These are phyloP conservation scores for Cercophora scortea DNA, from an alignment of 495 filamentous ascomycete genomes.

Conservation along the genomic window DNA sequence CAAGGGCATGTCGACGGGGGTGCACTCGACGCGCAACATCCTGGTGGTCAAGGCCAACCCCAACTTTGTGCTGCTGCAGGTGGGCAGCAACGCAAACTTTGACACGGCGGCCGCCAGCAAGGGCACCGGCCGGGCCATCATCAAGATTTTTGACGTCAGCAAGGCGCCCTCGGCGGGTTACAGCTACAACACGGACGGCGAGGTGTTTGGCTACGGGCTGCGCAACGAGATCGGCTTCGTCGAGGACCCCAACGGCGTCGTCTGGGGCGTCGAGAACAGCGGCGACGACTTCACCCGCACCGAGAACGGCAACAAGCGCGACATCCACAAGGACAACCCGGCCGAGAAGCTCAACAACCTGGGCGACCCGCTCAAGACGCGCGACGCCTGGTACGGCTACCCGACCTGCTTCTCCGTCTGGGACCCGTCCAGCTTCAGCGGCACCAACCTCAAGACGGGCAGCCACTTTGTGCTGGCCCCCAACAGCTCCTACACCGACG, in stretches of 20 bases:
- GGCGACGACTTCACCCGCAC: conserved; percentile 43
- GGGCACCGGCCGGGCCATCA: conserved; percentile 47
- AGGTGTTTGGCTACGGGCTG: conserved; percentile 56
- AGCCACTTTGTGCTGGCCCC: conserved; percentile 41
- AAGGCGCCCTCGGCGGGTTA: conserved; percentile 28
- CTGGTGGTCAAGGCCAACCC: conserved; percentile 45
- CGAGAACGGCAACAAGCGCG: conserved; percentile 34
- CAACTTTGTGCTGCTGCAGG: conserved; percentile 46
- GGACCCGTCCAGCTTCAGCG: conserved; percentile 39
- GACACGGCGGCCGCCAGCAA: conserved; percentile 41
- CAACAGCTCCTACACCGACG: conserved; percentile 42
- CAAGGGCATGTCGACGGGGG: conserved; percentile 46
- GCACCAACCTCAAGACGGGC: conserved; percentile 37
- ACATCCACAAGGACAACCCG: conserved; percentile 60
- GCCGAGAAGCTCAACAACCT: conserved; percentile 65
- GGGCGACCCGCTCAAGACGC: conserved; percentile 25
- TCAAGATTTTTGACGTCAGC: conserved; percentile 54
- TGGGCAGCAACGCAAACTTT: conserved; percentile 54
- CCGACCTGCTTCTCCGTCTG: conserved; percentile 63
- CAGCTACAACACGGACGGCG: conserved; percentile 47
- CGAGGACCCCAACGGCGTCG: conserved; percentile 50
- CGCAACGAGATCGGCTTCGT: conserved; percentile 61
- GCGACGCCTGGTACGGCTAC: conserved; percentile 52
- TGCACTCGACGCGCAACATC: conserved; percentile 55
- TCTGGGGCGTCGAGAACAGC: conserved; percentile 65